Percentiles rank a stretch among this genome's conserved stretches.
phyloP scores from a whole-genome alignment of 2,329 filamentous ascomycete species.

The Neofusicoccum kwambonambiense region DNA sequence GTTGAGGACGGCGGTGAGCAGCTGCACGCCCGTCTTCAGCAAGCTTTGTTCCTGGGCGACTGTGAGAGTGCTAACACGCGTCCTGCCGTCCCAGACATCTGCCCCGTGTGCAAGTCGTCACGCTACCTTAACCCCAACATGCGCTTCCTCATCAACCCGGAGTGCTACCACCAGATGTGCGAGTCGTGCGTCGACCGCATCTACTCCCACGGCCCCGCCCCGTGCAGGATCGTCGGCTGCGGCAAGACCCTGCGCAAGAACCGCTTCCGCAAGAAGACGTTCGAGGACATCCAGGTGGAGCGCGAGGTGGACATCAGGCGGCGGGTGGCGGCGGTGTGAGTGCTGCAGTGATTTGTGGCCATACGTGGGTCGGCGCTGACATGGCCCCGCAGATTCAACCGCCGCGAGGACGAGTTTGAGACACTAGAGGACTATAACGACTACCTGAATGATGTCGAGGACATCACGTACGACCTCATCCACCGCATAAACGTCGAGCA shows the following conservation, averaged over 20 bases:
- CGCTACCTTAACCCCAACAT: constrained; percentile 94
- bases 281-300: constrained; percentile 83
- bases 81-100: constrained; percentile 62
- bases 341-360: constrained; percentile 3
- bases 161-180: constrained; percentile 99
- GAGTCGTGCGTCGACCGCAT: constrained; percentile 92
- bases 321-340: constrained; percentile 64
- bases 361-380: constrained; percentile 17
- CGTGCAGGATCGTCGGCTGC: constrained; percentile 89
- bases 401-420: constrained; percentile 87
- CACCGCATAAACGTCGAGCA: constrained; percentile 66
- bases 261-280: constrained; percentile 84
- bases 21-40: constrained; percentile 12
- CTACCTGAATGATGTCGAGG: constrained; percentile 90
- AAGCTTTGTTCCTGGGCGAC: constrained; percentile 21
- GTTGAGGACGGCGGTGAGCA: constrained; percentile 39
- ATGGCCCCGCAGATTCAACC: constrained; percentile 68
- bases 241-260: constrained; percentile 80
- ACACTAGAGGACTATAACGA: constrained; percentile 82
- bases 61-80: constrained; percentile 7
- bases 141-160: constrained; percentile 92
- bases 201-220: constrained; percentile 86
- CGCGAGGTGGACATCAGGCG: constrained; percentile 89
- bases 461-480: constrained; percentile 85
- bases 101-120: constrained; percentile 95